Percentiles rank a stretch among this genome's conserved stretches.
Conservation (phyloP, 2,329 filamentous ascomycete genomes). For the Tolypocladium paradoxum region DNA sequence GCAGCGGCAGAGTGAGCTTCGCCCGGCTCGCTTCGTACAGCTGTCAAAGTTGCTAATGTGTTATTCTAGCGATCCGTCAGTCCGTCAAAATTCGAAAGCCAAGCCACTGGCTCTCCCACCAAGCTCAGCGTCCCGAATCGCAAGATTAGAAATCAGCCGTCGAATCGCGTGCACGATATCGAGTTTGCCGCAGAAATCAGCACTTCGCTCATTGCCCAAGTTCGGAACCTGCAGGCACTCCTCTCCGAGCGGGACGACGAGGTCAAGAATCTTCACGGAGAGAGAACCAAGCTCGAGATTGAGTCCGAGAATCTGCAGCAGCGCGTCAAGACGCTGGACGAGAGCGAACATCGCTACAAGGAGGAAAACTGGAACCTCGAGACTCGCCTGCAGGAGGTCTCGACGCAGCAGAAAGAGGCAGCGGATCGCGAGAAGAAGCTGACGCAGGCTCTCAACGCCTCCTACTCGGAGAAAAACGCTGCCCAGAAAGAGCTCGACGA, state of each 20-base stretch:
- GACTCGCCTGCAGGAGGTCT: constrained; percentile 77
- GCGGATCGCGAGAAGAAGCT: constrained; percentile 77
- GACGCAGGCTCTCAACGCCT: constrained; percentile 56
- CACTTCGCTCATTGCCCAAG: constrained; percentile 85
- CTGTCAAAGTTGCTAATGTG: constrained; percentile 3
- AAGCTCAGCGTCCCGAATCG: constrained; percentile 82
- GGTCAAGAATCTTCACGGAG: constrained; percentile 61
- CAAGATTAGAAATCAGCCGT: constrained; percentile 81
- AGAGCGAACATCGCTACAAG: constrained; percentile 92
- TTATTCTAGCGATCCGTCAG: constrained; percentile 52
- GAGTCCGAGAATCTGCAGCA: constrained; percentile 73
- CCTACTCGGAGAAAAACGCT: constrained; percentile 64
- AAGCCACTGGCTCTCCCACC: constrained; percentile 75
- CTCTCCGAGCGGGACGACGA: constrained; percentile 82
- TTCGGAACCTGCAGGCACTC: constrained; percentile 77
- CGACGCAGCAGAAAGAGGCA: constrained; percentile 62
- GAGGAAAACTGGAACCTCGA: constrained; percentile 98
- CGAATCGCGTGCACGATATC: constrained; percentile 85
- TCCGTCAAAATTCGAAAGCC: constrained; percentile 70
- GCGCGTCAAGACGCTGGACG: constrained; percentile 71
- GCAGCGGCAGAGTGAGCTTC: constrained; percentile 39
- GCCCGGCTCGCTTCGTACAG: not conserved
- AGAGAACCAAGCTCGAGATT: constrained; percentile 70
- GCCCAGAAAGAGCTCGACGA: constrained; percentile 86
- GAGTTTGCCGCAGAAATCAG: constrained; percentile 98